Base-by-base conservation (phyloP, 768 basidiomycete species). In the Obba rivulosa region DNA sequence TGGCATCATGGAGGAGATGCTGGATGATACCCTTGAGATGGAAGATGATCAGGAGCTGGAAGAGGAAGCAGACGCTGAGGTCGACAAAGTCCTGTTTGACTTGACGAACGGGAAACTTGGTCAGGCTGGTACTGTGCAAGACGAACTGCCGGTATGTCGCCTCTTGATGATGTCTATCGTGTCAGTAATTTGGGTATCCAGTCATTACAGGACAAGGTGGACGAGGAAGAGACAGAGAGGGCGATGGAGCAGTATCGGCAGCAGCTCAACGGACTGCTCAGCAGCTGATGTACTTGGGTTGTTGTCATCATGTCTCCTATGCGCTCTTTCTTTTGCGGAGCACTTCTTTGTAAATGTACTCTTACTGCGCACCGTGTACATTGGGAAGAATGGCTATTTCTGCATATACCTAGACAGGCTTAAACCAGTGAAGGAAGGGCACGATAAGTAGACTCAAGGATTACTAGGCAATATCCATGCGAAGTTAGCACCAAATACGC, bases 1-100 rank as follows among this genome's bases (percentile, higher is more conserved):
- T 28, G 96, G 96, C 2, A 90, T 99, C 53, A 83, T 98, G 81
- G 90, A 92, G 57, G 96, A 99, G 65, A 98, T 98, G 96, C 69
- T 99, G 45, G 92, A 93, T 51, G 94, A 96, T 58, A 90, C 83
- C 38, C 71, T 99, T 21, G 86, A 92, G 41, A 74, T 92, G 66
- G 92, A 94, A 3, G 92, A 95, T 41, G 94, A 96, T 38, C 93
- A 95, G 54, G 95, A 94, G 57, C 66, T 98, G 24, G 90, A 92
- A 59, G 93, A 94, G 56, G 96, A 99, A 68, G 96, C 96, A 3
- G 93, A 97, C 58, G 91, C 82, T 10, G 96, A 99, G 63, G 91
- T 99, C 9, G 96, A 99, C 62, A 96, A 94, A 63, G 89, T 99
- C 13, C 64, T 99, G 34, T 97, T 86, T 58, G 93, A 97, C 48